Base-by-base conservation (phyloP, 108 stramenopile species). In the Skeletonema costatum region DNA sequence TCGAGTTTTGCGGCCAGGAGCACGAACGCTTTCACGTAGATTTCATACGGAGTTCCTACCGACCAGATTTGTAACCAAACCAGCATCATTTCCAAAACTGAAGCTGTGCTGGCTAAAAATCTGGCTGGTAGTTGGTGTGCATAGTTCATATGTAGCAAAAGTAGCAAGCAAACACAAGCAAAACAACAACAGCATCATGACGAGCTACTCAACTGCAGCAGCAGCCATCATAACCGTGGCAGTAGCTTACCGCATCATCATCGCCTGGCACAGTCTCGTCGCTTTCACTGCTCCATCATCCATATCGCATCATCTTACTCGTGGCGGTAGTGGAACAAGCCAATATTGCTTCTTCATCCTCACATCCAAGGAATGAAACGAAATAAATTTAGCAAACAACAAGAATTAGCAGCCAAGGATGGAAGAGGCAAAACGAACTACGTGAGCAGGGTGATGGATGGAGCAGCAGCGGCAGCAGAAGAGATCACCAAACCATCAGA, bases 391-490 rank as follows among this genome's bases (percentile, higher is more conserved):
- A 88, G 85, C 70, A 87, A 87, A 71, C 89, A 90, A 69, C 81
- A 85, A 66, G 89, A 90, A 32, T 59, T 90, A 16, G 79, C 80
- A n/a, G 85, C 82, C 32, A 90, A 90, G 75, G 75, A 78, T 87
- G 86, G 84, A 63, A 67, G 66, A 75, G 11, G 90, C 90, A 48
- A 88, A 81, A 31, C 71, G 87, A 50, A 50, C 86, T 83, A 56
- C 73, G 80, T 19, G 85, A 87, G 53, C 67, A 73, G 59, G 61
- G 32, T 50, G 66, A 38, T 50, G 66, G 58, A 11, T n/a, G 66
- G 6, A 21, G 71, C 21, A 14, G 16, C 53, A 1, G 10, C 59
- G 14, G 13, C 70, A 33, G 33, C 14, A 19, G 65, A 60, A 13
- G 51, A 29, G 0, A 17, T 5, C 33, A 42, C 17, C 13, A 21